These are phyloP conservation scores for Microbotryum saponariae DNA, from an alignment of 1,284 basidiomycete genomes.

Conservation along the genomic window DNA sequence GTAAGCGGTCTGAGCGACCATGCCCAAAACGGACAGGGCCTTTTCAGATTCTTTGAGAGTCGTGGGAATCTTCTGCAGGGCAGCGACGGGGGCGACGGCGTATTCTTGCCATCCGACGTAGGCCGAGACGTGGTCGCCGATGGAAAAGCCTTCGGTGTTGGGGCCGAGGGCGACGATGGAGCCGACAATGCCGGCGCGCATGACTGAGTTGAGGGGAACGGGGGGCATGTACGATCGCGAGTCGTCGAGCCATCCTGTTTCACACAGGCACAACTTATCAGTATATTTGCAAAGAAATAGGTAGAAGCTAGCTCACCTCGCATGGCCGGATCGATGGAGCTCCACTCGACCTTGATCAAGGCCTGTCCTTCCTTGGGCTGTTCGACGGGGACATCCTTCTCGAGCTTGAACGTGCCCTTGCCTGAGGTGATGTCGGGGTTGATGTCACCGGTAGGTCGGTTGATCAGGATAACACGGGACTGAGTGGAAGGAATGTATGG, in stretches of 20 bases:
- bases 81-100: conserved; percentile 21
- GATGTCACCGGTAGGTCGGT: conserved; percentile 38
- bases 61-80: conserved; percentile 22
- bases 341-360: conserved; percentile 38
- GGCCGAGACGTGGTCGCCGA: conserved; percentile 25
- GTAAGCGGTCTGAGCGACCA: conserved; percentile 14
- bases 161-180: conserved; percentile 14
- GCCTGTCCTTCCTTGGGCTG: conserved; percentile 35
- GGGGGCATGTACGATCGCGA: conserved; percentile 31
- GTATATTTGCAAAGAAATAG: too few relatives aligned
- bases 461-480: conserved; percentile 35
- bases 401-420: conserved; percentile 35
- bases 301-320: conserved; percentile 7
- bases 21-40: conserved; percentile 16
- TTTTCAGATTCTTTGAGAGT: too few relatives aligned
- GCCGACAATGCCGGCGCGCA: conserved; percentile 33
- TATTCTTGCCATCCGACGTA: conserved; percentile 30
- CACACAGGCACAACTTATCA: too few relatives aligned
- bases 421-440: conserved; percentile 28
- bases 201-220: conserved; percentile 29
- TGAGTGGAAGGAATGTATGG: conserved; percentile 9
- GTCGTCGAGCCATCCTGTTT: conserved; percentile 33
- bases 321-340: conserved; percentile 39
- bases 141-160: conserved; percentile 2
- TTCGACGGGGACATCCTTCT: conserved; percentile 26